phyloP scores from a whole-genome alignment of 2,329 filamentous ascomycete genomes.

The Aspergillus tamarii region DNA sequence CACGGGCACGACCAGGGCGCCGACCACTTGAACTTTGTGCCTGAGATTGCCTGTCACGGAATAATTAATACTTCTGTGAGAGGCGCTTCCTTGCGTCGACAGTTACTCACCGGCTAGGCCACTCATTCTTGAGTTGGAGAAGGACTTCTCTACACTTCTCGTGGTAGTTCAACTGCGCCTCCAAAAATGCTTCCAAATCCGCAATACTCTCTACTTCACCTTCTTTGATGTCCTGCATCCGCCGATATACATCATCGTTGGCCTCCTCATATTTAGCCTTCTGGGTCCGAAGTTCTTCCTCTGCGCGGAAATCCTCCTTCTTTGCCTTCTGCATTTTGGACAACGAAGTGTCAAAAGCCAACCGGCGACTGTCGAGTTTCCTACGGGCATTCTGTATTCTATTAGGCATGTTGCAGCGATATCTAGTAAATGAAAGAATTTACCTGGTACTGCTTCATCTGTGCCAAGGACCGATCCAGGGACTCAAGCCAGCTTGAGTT shows the following conservation, averaged over 20 bases:
- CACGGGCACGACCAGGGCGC: conserved; percentile 58
- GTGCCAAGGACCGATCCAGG: conserved; percentile 83
- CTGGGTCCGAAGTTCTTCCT: conserved; percentile 87
- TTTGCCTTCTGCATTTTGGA: conserved; percentile 92
- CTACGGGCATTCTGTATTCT: conserved; percentile 71
- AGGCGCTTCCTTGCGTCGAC: neutral
- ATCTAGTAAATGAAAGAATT: conserved; percentile 26
- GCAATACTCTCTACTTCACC: conserved; percentile 80
- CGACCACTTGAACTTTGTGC: conserved; percentile 36
- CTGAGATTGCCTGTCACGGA: conserved; percentile 28
- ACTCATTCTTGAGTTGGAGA: conserved; percentile 67
- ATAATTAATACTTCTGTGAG: conserved; percentile 5
- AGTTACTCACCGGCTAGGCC: conserved; percentile 58
- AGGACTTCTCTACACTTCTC: conserved; percentile 88
- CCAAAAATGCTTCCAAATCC: conserved; percentile 79
- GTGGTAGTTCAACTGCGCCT: conserved; percentile 87
- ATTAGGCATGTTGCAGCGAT: conserved; percentile 2
- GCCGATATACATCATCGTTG: conserved; percentile 84
- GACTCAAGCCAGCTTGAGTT: conserved; percentile 87
- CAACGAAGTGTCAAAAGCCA: conserved; percentile 88
- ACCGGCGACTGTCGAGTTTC: conserved; percentile 86
- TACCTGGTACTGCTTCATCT: conserved; percentile 98
- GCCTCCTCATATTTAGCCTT: conserved; percentile 97
- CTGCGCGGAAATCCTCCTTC: conserved; percentile 88
- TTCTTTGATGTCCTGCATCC: conserved; percentile 97